phyloP scores from a whole-genome alignment of 257 asterid genomes.

The Penstemon newberryi region DNA sequence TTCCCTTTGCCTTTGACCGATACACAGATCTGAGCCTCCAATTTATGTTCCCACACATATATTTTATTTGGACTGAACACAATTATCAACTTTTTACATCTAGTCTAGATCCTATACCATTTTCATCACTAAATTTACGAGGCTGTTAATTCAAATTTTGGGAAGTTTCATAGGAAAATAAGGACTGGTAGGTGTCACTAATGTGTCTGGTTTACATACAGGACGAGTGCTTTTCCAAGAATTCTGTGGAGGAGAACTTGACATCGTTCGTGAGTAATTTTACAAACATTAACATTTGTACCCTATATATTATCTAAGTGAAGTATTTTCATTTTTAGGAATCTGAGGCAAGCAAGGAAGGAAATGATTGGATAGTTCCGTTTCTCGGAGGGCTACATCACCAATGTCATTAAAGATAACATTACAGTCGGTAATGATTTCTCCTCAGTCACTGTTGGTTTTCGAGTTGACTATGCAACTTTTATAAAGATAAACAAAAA shows the following conservation, averaged over 20 bases:
- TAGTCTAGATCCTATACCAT: too few relatives aligned
- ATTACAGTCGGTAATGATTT: constrained; percentile 65
- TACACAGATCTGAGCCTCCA: too few relatives aligned
- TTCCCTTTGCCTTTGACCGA: too few relatives aligned
- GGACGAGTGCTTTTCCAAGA: constrained; percentile 84
- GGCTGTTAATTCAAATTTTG: too few relatives aligned
- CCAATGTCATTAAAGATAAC: constrained; percentile 81
- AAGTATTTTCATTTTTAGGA: constrained; percentile 48
- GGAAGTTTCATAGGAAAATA: too few relatives aligned
- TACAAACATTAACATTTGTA: neutral
- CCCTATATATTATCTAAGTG: neutral
- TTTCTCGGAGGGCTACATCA: constrained; percentile 72
- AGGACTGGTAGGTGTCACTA: too few relatives aligned
- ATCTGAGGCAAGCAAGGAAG: constrained; percentile 79
- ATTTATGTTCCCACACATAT: too few relatives aligned
- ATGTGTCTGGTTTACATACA: constrained; percentile 31
- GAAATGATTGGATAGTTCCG: constrained; percentile 69
- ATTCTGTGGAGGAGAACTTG: constrained; percentile 61
- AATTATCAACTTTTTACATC: too few relatives aligned
- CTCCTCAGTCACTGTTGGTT: neutral
- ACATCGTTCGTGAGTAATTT: constrained; percentile 57
- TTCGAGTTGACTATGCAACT: too few relatives aligned
- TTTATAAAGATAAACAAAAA: too few relatives aligned
- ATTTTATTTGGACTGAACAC: too few relatives aligned
- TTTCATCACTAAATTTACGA: too few relatives aligned